Evolutionary conservation across 495 filamentous ascomycete genomes (phyloP).

Genomic region (Daldinia decipiens): DNA sequence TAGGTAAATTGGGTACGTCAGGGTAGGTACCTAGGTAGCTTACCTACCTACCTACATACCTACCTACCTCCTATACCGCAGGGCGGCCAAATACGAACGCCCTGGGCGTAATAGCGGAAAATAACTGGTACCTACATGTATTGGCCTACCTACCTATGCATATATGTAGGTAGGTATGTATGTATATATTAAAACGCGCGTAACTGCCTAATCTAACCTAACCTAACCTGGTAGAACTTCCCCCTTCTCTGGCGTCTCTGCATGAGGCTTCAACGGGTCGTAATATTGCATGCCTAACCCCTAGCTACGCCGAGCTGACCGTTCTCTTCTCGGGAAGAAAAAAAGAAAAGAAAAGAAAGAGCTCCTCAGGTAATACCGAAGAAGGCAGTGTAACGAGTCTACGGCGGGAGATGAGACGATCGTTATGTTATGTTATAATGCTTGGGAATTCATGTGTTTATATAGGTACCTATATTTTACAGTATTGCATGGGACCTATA

Average conservation of each 20-base stretch:
- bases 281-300: slow-evolving; percentile 1
- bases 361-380: not conserved
- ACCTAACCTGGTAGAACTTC: not conserved
- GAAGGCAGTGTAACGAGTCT: not conserved
- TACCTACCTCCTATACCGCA: no score
- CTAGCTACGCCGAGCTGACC: slow-evolving; percentile 2
- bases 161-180: no score
- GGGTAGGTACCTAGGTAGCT: no score
- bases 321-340: not conserved
- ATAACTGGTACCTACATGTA: no score
- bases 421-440: slow-evolving; percentile 6
- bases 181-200: slow-evolving; percentile 1
- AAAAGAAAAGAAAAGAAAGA: not conserved
- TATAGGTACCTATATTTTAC: slow-evolving; percentile 4
- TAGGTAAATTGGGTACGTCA: not conserved
- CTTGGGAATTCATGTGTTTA: slow-evolving; percentile 9
- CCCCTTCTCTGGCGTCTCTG: not conserved
- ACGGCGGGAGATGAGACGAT: not conserved
- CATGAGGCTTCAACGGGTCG: slow-evolving; percentile 2
- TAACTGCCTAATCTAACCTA: not conserved
- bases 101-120: slow-evolving; percentile 8
- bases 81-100: slow-evolving; percentile 19
- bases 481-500: not conserved
- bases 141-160: no score
- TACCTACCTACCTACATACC: no score